Conservation (phyloP, 345 rosid genomes). For the Aethionema arabicum region DNA sequence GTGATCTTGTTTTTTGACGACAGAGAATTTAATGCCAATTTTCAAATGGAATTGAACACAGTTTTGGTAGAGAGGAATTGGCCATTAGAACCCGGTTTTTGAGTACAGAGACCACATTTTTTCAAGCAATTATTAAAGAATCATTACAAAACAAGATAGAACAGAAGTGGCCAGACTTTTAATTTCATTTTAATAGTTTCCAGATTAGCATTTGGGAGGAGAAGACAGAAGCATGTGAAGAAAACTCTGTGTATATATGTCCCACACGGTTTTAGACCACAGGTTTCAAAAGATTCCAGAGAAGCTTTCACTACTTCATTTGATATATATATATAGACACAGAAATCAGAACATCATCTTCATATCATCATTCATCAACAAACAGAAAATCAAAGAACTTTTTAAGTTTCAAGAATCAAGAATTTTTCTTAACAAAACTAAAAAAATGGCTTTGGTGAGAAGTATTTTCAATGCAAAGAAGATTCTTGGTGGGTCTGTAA, state of each 20-base stretch:
- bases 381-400: neutral
- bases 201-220: neutral
- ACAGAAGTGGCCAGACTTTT: neutral
- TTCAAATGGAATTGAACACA: neutral
- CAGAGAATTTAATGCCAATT: too few relatives aligned
- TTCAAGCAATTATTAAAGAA: neutral
- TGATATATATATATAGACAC: constrained; percentile 15
- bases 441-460: constrained; percentile 19
- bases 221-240: constrained; percentile 24
- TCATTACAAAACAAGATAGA: constrained; percentile 15
- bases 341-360: constrained; percentile 18
- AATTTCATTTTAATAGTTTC: neutral
- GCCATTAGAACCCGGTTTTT: constrained; percentile 1
- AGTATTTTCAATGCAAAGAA: constrained; percentile 17
- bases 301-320: neutral
- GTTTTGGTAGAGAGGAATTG: constrained; percentile 4
- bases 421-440: neutral
- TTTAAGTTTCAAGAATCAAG: neutral
- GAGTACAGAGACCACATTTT: constrained; percentile 5
- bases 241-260: constrained; percentile 3
- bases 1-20: constrained; percentile 11
- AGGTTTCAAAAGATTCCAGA: neutral
- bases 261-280: constrained; percentile 9
- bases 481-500: constrained; percentile 32
- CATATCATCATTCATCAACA: constrained; percentile 11